These are phyloP conservation scores for Guillardia theta DNA, from an alignment of 78 protist species.

Conservation along the genomic window DNA sequence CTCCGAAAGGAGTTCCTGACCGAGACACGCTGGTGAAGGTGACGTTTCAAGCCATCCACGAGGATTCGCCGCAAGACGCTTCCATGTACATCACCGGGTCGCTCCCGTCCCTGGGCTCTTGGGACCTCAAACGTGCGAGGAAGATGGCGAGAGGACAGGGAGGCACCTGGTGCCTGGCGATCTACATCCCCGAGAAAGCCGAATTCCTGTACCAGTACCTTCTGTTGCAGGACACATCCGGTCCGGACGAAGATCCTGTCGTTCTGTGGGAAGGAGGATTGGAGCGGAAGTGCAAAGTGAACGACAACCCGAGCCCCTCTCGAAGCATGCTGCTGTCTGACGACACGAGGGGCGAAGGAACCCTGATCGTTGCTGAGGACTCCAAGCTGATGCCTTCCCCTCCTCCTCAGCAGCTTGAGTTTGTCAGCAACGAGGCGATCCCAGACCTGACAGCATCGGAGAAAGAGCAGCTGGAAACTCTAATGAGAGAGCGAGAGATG, in stretches of 20 bases:
- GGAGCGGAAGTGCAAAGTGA: not conserved
- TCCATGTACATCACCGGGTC: not conserved
- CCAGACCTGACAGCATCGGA: no score
- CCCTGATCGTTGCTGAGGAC: no score
- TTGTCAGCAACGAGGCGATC: no score
- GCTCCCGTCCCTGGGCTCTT: not conserved
- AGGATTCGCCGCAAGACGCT: not conserved
- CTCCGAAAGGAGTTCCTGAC: not conserved
- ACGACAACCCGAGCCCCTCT: not conserved
- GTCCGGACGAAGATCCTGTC: not conserved
- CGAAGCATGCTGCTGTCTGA: not conserved
- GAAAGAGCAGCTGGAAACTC: not conserved
- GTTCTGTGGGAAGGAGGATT: not conserved
- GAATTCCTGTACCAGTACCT: conserved; percentile 11
- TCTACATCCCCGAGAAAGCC: not conserved
- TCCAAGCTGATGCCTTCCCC: no score
- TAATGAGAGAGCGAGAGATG: not conserved
- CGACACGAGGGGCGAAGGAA: not conserved
- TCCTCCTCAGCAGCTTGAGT: no score
- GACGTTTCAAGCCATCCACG: not conserved
- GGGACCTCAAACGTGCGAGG: not conserved
- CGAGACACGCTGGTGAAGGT: not conserved
- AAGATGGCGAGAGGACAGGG: not conserved
- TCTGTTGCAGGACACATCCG: not conserved
- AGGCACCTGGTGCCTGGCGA: not conserved